phyloP scores from a whole-genome alignment of 306 rosid genomes.

The Cicer pinnatifidum region DNA sequence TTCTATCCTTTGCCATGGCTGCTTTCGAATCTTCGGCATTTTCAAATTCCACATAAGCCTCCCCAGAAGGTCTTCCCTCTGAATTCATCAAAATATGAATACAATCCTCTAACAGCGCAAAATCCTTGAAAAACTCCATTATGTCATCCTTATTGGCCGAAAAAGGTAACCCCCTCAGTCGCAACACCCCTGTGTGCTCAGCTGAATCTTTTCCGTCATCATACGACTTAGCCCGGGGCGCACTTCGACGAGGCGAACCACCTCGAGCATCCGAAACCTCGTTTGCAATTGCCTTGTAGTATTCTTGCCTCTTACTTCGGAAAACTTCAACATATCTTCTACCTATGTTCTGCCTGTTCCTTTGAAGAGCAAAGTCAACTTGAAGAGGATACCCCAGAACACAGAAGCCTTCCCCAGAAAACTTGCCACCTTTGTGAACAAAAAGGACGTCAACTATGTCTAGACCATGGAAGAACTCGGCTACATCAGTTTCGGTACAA shows the following conservation, averaged over 20 bases:
- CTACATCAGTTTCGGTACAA: conserved; percentile 86
- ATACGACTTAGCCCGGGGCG: conserved; percentile 67
- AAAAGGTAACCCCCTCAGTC: conserved; percentile 88
- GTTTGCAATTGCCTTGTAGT: conserved; percentile 85
- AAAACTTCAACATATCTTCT: conserved; percentile 92
- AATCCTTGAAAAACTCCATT: conserved; percentile 77
- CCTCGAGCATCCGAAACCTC: conserved; percentile 77
- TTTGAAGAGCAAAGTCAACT: conserved; percentile 92
- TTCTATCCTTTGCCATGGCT: conserved; percentile 91
- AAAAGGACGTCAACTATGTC: conserved; percentile 91
- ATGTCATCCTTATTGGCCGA: conserved; percentile 87
- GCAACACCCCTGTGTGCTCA: conserved; percentile 85
- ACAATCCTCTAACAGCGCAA: conserved; percentile 60
- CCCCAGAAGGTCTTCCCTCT: conserved; percentile 97
- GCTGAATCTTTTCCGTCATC: conserved; percentile 86
- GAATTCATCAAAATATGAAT: conserved; percentile 73
- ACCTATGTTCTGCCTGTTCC: conserved; percentile 87
- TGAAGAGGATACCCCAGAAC: conserved; percentile 92
- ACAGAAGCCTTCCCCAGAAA: conserved; percentile 90
- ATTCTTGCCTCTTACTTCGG: conserved; percentile 95
- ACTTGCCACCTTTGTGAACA: conserved; percentile 79
- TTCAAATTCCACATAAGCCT: conserved; percentile 87
- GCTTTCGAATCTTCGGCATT: conserved; percentile 79
- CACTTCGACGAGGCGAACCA: conserved; percentile 74
- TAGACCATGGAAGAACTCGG: conserved; percentile 91